These are phyloP conservation scores for Citrus australasica DNA, from an alignment of 345 rosid species.

Conservation along the genomic window DNA sequence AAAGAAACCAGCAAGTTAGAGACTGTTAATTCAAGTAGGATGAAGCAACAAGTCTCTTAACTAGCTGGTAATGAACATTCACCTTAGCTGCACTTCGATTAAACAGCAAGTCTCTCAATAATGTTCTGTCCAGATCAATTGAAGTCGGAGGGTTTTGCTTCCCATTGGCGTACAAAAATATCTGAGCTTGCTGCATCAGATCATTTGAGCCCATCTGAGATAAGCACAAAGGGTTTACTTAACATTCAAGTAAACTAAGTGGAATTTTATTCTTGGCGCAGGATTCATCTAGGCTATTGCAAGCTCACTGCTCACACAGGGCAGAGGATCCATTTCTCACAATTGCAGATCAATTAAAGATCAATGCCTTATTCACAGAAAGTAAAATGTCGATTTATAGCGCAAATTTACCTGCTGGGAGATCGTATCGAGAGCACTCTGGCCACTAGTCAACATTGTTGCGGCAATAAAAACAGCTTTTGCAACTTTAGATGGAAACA, in stretches of 20 bases:
- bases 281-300: too few species aligned
- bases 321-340: not conserved
- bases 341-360: not conserved
- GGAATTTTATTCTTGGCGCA: too few species aligned
- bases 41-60: not conserved
- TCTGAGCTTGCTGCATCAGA: slow-evolving; percentile 32
- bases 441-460: slow-evolving; percentile 34
- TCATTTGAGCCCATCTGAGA: slow-evolving; percentile 29
- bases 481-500: slow-evolving; percentile 36
- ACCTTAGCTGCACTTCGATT: slow-evolving; percentile 42
- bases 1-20: too few species aligned
- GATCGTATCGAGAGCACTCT: slow-evolving; percentile 33
- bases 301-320: not conserved
- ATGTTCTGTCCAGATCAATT: slow-evolving; percentile 31
- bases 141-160: slow-evolving; percentile 39
- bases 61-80: not conserved
- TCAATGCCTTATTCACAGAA: too few species aligned
- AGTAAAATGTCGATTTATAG: too few species aligned
- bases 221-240: not conserved
- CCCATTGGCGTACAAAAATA: slow-evolving; percentile 41
- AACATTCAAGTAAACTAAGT: too few species aligned
- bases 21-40: not conserved
- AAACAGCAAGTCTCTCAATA: slow-evolving; percentile 31
- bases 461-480: slow-evolving; percentile 46
- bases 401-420: slow-evolving; percentile 35